A percentile compares a stretch with the other conserved stretches of the same genome.
These are phyloP conservation scores for Hypomontagnella submonticulosa DNA, from an alignment of 495 filamentous ascomycete species.

Conservation along the genomic window DNA sequence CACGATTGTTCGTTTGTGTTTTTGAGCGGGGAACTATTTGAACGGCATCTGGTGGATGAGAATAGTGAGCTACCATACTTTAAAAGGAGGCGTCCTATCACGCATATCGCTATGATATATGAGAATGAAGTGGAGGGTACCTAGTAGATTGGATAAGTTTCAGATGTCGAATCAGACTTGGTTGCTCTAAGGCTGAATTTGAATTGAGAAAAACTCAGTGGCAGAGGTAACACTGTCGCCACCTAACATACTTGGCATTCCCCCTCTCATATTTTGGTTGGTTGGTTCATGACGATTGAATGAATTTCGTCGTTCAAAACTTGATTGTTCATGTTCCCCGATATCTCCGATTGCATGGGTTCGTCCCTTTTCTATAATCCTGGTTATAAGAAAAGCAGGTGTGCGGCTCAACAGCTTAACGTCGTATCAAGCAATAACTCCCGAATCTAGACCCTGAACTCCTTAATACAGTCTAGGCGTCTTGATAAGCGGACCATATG, in stretches of 20 bases:
- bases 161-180: not conserved
- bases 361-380: constrained; percentile 1
- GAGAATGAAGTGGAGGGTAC: not conserved
- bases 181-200: too few relatives aligned
- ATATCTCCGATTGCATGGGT: constrained; percentile 26
- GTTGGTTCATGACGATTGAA: too few relatives aligned
- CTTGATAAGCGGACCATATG: constrained; percentile 36
- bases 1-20: constrained; percentile 10
- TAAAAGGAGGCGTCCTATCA: not conserved
- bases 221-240: too few relatives aligned
- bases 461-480: constrained; percentile 22
- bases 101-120: not conserved
- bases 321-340: not conserved
- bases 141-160: constrained; percentile 9
- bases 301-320: too few relatives aligned
- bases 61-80: not conserved
- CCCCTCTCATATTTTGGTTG: too few relatives aligned
- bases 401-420: constrained; percentile 39
- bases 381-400: constrained; percentile 2
- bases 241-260: too few relatives aligned
- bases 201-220: too few relatives aligned
- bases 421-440: constrained; percentile 18
- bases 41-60: constrained; percentile 12
- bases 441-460: constrained; percentile 7
- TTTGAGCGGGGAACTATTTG: constrained; percentile 7